Evolutionary conservation across 2,329 filamentous ascomycete genomes (phyloP), one percentile per base, ranked within the genome.

Genomic region (Fusarium sp.): DNA sequence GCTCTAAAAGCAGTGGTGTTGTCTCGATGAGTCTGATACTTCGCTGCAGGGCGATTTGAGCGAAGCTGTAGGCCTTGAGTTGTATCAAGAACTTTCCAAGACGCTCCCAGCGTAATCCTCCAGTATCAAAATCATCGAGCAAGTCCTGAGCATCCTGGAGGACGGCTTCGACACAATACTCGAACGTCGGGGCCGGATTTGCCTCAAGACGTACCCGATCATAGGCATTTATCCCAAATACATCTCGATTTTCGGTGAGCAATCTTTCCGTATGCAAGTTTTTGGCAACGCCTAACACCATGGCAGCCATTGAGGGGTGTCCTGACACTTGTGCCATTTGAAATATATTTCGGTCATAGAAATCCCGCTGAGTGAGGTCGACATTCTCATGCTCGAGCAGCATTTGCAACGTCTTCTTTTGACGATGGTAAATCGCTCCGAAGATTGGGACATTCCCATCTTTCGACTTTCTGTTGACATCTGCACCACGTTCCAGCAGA

Each of bases 31-130:
- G 55, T 58, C 48, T 53, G 11, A 53, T 34, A 39, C 31, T 61
- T n/a, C 63, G 49, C 26, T 66, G 55, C 7, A 71, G 43, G n/a
- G 58, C 66, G 18, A 68, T 33, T 24, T 61, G 39, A 3, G 62
- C 63, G n/a, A 71, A 71, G 10, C 43, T 58, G 40, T 60, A 57
- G 8, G 58, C 58, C 13, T 45, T 44, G 5, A 62, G 36, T 17
- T 58, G 65, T 13, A 68, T 46, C n/a, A 64, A 49, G 13, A 68
- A 62, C 14, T 64, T 68, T 3, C 58, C 63, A 3, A 69, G 58
- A 2, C 58, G 46, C 45, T 63, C 70, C 68, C 60, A 66, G 17
- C 42, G 51, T 7, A 54, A 22, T 4, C 55, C 50, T 13, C 26
- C 38, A 17, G 40, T 20, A 3, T 40, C 22, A 39, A 61, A 58